Evolutionary conservation across 352 stramenopile species (phyloP).

Genomic region (Globisporangium uncinulatum): DNA sequence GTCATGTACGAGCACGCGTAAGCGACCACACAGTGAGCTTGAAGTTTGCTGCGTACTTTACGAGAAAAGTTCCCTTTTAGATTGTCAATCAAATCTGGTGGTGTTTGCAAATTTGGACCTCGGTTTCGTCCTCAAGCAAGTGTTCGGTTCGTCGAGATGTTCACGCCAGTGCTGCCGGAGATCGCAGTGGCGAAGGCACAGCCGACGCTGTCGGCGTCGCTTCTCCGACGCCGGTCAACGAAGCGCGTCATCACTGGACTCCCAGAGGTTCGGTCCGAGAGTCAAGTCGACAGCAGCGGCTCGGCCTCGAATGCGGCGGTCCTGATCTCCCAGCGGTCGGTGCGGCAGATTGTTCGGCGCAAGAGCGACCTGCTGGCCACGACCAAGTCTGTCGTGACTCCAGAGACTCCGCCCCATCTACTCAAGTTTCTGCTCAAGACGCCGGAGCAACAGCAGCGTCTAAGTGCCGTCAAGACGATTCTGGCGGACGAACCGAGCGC

Average conservation of each 20-base stretch:
- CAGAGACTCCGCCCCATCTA: constrained; percentile 39
- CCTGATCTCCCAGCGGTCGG: not conserved
- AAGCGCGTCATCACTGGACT: not conserved
- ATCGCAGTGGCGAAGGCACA: not conserved
- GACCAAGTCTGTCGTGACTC: constrained; percentile 10
- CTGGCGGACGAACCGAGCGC: constrained; percentile 40
- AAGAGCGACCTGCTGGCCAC: not conserved
- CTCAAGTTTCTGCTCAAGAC: constrained; percentile 55
- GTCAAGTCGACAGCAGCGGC: not conserved
- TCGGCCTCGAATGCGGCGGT: not conserved
- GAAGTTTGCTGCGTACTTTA: too few relatives aligned
- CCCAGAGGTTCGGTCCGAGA: not conserved
- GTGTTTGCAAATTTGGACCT: too few relatives aligned
- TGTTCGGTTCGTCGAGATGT: not conserved
- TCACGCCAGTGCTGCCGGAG: not conserved
- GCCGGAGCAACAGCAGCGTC: constrained; percentile 36
- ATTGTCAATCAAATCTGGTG: too few relatives aligned
- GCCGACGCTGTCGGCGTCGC: not conserved
- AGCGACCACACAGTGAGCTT: too few relatives aligned
- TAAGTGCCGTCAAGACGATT: constrained; percentile 50
- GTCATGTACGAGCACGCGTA: constrained; percentile 27
- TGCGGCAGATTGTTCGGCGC: not conserved
- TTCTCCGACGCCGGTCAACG: not conserved
- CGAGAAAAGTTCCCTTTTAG: too few relatives aligned
- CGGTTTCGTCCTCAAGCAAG: too few relatives aligned